These are phyloP conservation scores for Fusarium xylarioides DNA, from an alignment of 2,329 filamentous ascomycete genomes.

Conservation along the genomic window DNA sequence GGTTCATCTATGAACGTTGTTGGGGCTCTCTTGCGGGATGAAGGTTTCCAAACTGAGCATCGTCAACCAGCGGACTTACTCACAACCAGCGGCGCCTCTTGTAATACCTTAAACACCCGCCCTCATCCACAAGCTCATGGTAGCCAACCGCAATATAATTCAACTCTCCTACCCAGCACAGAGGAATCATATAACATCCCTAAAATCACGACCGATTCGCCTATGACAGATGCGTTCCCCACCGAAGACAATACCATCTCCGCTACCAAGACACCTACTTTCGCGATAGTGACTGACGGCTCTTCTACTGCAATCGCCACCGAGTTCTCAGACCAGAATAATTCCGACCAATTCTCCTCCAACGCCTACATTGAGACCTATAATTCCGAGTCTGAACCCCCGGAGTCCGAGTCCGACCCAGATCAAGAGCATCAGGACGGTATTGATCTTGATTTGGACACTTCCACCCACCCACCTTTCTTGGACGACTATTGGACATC, in stretches of 20 bases:
- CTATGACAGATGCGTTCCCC: constrained; percentile 35
- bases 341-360: constrained; percentile 2
- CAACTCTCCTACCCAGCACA: background rate
- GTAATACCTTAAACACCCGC: constrained; percentile 1
- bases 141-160: constrained; percentile 2
- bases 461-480: constrained; percentile 2
- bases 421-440: constrained; percentile 12
- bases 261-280: constrained; percentile 16
- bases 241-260: constrained; percentile 16
- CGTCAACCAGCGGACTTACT: constrained; percentile 4
- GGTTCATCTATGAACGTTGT: constrained; percentile 12
- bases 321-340: constrained; percentile 2
- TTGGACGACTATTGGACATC: constrained; percentile 10
- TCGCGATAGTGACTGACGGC: constrained; percentile 4
- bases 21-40: constrained; percentile 30
- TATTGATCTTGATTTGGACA: constrained; percentile 12
- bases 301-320: background rate
- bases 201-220: constrained; percentile 18
- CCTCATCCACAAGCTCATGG: constrained; percentile 11
- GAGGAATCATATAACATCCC: constrained; percentile 14
- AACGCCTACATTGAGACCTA: background rate
- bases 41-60: constrained; percentile 31
- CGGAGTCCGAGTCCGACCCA: constrained; percentile 3
- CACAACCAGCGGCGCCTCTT: constrained; percentile 7
- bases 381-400: constrained; percentile 6